phyloP scores from a whole-genome alignment of 2,329 filamentous ascomycete genomes.

The Paracorniculantispora psalliotae region DNA sequence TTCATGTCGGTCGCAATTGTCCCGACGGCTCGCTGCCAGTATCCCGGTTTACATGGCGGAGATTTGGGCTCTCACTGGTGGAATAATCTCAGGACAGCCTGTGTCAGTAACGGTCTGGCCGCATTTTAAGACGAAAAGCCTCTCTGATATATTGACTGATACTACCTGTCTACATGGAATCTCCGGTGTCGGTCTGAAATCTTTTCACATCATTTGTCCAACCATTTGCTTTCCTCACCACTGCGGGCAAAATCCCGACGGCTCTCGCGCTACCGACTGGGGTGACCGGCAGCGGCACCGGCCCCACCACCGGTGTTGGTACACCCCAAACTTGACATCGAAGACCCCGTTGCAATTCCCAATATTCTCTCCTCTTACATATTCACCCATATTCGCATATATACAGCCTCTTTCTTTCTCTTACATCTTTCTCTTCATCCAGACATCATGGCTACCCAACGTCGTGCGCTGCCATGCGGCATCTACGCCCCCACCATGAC shows the following conservation, averaged over 20 bases:
- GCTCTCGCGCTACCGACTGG: background rate
- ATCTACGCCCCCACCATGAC: conserved; percentile 90
- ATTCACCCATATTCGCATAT: background rate
- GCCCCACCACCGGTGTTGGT: conserved; percentile 10
- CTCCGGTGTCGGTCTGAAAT: no score
- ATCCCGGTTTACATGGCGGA: background rate
- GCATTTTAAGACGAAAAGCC: background rate
- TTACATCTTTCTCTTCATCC: background rate
- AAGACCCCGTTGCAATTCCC: no score
- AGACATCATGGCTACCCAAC: conserved; percentile 23
- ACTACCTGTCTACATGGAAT: no score
- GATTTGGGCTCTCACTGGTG: background rate
- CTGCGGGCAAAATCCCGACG: background rate
- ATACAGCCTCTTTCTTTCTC: background rate
- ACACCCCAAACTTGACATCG: no score
- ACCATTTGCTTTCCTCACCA: no score
- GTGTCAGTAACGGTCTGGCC: background rate
- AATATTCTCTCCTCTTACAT: background rate
- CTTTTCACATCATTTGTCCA: no score
- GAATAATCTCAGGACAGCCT: background rate
- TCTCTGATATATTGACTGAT: background rate
- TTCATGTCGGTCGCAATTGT: background rate
- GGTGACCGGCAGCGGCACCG: background rate
- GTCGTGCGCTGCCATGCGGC: conserved; percentile 65
- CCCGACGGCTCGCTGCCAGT: background rate